These are phyloP conservation scores for Solanum dulcamara DNA, from an alignment of 257 asterid genomes.

Conservation along the genomic window DNA sequence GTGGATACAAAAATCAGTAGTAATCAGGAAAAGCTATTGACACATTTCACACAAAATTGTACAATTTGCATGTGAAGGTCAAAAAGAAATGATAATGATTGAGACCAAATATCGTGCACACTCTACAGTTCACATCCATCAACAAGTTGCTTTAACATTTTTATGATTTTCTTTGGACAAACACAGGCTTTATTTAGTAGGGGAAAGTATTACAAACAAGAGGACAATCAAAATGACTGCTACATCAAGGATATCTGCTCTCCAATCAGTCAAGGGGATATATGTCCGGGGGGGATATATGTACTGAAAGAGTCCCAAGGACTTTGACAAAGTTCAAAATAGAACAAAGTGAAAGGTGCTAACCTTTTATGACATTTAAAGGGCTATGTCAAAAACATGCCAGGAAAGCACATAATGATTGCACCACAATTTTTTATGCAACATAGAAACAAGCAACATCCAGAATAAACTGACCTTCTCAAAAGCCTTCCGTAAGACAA, in stretches of 20 bases:
- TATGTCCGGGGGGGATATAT: background rate
- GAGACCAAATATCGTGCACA: background rate
- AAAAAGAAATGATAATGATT: background rate
- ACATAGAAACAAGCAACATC: background rate
- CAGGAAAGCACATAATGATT: background rate
- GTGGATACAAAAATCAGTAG: background rate
- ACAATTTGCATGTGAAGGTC: background rate
- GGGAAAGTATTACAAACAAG: background rate
- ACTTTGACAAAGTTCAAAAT: background rate
- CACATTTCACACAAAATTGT: background rate
- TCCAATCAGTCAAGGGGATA: background rate
- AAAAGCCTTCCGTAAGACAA: conserved; percentile 72
- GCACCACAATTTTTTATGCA: background rate
- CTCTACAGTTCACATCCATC: background rate
- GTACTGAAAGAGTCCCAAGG: background rate
- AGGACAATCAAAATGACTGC: background rate
- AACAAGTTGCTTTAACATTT: background rate
- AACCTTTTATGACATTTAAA: background rate
- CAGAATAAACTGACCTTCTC: conserved; percentile 62
- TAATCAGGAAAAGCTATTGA: background rate
- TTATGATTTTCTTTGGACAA: background rate
- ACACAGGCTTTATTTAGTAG: background rate
- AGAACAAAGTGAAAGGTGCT: background rate
- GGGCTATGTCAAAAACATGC: background rate
- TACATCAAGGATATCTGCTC: background rate